Base-by-base conservation (phyloP, 108 stramenopile species). In the Fragilariopsis cylindrus region DNA sequence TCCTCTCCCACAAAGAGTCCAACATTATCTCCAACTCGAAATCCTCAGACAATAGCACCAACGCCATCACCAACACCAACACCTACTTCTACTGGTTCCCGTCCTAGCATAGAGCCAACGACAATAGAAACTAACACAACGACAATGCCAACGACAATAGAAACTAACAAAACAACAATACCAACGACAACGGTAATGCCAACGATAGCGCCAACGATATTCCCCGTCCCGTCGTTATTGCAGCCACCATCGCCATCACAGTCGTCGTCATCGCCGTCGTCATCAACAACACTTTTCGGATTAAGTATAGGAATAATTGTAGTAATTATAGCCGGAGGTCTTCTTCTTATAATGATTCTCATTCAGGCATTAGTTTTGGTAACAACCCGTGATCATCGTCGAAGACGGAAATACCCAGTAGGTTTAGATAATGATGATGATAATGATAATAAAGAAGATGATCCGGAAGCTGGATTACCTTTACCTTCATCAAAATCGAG, bases 51-150 rank as follows among this genome's bases (percentile, higher is more conserved):
- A 53, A 15, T 53, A 12, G 1, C 15, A 53, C 52, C 52, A 53
- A 53, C 52, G 52, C 52, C 52, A 53, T 53, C 52, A 53, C 52
- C 52, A 53, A 53, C 52, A 53, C 52, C 52, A 53, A 53, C 52
- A n/a, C 1, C 52, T 12, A 12, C 52, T 12, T 53, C 52, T 53
- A 53, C 52, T n/a, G 52, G 21, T 21, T 21, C 21, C 21, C 21
- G 21, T 21, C 21, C 21, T 21, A 21, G 21, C 21, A 21, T 21
- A 21, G 21, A 21, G 21, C 21, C 21, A 21, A 21, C 21, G 21
- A 21, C 21, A 21, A 21, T 21, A 21, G 21, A 21, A 21, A 21
- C 21, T 21, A 21, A 1, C 21, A 21, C 21, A 21, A 21, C 21
- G 1, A 21, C 21, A 21, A 21, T 21, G 21, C 21, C 21, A 21